Base-by-base conservation (phyloP, 768 basidiomycete species). In the Phaeotremella skinneri region DNA sequence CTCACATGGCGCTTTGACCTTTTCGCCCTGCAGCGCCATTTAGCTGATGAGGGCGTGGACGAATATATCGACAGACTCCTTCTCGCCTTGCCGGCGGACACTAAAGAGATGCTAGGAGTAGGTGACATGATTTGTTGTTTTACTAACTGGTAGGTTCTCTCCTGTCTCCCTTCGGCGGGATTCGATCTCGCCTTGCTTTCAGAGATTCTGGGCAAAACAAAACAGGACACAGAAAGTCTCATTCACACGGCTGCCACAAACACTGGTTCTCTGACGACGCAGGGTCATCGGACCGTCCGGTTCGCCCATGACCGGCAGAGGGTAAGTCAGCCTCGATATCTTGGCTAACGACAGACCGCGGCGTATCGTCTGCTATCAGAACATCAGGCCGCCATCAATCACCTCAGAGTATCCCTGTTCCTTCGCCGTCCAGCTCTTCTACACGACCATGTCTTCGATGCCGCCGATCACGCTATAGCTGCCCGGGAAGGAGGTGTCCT, bases 291-390 rank as follows among this genome's bases (percentile, higher is more conserved):
- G 13, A 20, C 23, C 26, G 59, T 61, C 13, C 34, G 52, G 0
- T 74, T 71, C 58, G 42, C 63, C 0, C 69, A 74, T 56, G 69
- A 74, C 48, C 59, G 68, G 0, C 63, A 57, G 32, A 55, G 57
- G 31, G 65, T 67, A 27, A 32, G 64, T 62, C 3, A 6, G 20
- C 26, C 4, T 31, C 37, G 4, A 14, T 14, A 25, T 39, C 2
- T 27, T 30, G 2, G 45, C 34, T 45, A 29, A 55, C 25, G n/a
- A 21, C 23, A 62, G 60, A 34, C 57, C 21, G 54, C 59, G 4
- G 59, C 67, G 3, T 60, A 65, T 52, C 54, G 45, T 25, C 37
- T 62, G 17, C 48, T 65, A 17, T 14, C 63, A 4, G 4, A 21
- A 3, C 45, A 56, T 4, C 32, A 62, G 29, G 29, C 29, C 9